Evolutionary conservation across 1,284 basidiomycete species (phyloP), one percentile per base, ranked within the genome.

Genomic region (Bjerkandera adusta): DNA sequence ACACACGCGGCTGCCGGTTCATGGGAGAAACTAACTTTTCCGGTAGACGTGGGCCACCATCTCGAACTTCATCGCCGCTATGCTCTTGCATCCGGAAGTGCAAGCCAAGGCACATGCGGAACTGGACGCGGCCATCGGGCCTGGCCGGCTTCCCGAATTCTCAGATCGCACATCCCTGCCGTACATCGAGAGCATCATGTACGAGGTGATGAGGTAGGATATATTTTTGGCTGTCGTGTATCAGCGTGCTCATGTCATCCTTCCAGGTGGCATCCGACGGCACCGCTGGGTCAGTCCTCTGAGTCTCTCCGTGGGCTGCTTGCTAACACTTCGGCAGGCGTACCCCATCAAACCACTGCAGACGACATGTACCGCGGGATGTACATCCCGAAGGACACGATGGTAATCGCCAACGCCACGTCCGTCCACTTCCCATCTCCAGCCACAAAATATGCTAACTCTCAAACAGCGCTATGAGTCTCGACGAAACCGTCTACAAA

Each of bases 141-240:
- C 21, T 10, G 60, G 58, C 26, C 65, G 72, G 15, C 62, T 77
- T 10, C 76, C 76, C 3, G 66, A 63, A 4, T 73, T 73, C 47
- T 58, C 53, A 15, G 75, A 78, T 54, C 66, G 71, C 15, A 30
- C 46, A 5, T 52, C 61, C 15, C 54, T 77, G 29, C 76, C 75
- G 6, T 79, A 76, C 52, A 47, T 76, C 22, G 59, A 68, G 27
- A 72, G 73, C 3, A 49, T 77, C 8, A 63, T 71, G 18, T 69
- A 66, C 43, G 76, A 79, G 56, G 57, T 67, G 3, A 48, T 71
- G 29, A 57, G 71, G 20, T 65, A 59, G 58, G 52, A 52, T 26
- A 48, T 49, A 5, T 11, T 15, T 21, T 16, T 6, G 18, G 5
- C 20, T 13, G 11, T 24, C 20, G 15, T 16, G n/a, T 30, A 2